These are phyloP conservation scores for Malania oleifera DNA, from an alignment of 164 flowering plant genomes.

Conservation along the genomic window DNA sequence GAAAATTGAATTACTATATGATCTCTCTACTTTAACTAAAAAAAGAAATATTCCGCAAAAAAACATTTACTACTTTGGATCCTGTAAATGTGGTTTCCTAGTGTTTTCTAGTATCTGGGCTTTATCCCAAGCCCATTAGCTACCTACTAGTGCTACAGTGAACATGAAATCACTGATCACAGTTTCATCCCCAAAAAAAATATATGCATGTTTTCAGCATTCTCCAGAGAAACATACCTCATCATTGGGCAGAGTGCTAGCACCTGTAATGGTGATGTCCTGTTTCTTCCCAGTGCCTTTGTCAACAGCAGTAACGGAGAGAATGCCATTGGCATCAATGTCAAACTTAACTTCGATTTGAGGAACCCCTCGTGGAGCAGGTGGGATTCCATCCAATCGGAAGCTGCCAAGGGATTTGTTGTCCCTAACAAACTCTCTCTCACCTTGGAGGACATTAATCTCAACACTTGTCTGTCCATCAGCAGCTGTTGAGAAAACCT, in stretches of 20 bases:
- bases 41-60: no score
- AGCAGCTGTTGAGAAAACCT: conserved; percentile 79
- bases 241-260: conserved; percentile 50
- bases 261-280: conserved; percentile 56
- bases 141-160: no score
- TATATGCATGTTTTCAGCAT: not conserved
- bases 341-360: conserved; percentile 52
- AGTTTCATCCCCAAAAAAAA: no score
- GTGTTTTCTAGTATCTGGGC: no score
- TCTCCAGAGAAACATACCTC: conserved; percentile 31
- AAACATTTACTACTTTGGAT: no score
- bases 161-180: no score
- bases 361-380: conserved; percentile 72
- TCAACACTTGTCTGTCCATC: conserved; percentile 84
- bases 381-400: conserved; percentile 85
- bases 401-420: conserved; percentile 83
- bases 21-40: no score
- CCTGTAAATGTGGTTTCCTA: no score
- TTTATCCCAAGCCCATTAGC: no score
- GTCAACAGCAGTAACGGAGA: conserved; percentile 45
- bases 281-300: conserved; percentile 61
- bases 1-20: no score
- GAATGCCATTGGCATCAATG: conserved; percentile 52
- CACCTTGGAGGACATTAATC: conserved; percentile 80
- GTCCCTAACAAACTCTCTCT: conserved; percentile 79